Base-by-base conservation (phyloP, 1,284 basidiomycete species). In the Kwoniella shivajii region DNA sequence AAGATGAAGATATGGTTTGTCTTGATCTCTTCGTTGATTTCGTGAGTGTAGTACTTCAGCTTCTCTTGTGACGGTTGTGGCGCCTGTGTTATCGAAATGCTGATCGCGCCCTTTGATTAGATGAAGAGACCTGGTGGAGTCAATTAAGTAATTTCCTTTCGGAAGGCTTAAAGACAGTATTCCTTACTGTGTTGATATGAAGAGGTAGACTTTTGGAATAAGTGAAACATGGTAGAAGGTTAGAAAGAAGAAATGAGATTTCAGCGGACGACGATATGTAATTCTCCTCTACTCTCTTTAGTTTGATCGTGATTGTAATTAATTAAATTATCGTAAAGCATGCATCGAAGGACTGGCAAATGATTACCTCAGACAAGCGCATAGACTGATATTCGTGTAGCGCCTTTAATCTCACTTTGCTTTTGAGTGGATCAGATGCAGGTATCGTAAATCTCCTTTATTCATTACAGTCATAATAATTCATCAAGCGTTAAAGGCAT, bases 1-100 rank as follows among this genome's bases (percentile, higher is more conserved):
- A 88, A 0, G 91, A 93, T 1, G 85, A 88, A 0, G 84, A 88
- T 59, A 77, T 96, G 81, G 68, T 90, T 39, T 97, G 94, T 78
- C 78, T 94, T 62, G 80, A 92, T 65, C 80, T 98, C 54, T 80
- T 80, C 56, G 86, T 94, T 50, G 85, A 81, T 65, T 82, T 82
- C 60, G 75, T 80, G 65, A 67, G 70, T 70, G 6, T 5, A 42
- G 7, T 6, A 38, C n/a, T n/a, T n/a, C n/a, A n/a, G n/a, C n/a
- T n/a, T n/a, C n/a, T n/a, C n/a, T n/a, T n/a, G n/a, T n/a, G n/a
- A n/a, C n/a, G n/a, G n/a, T n/a, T n/a, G n/a, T n/a, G n/a, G n/a
- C n/a, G n/a, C n/a, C n/a, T n/a, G n/a, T n/a, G n/a, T n/a, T n/a
- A n/a, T n/a, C n/a, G n/a, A 36, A 36, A 36, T 36, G 33, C 33